Conservation (phyloP, 495 filamentous ascomycete species). For the Darksidea phi region DNA sequence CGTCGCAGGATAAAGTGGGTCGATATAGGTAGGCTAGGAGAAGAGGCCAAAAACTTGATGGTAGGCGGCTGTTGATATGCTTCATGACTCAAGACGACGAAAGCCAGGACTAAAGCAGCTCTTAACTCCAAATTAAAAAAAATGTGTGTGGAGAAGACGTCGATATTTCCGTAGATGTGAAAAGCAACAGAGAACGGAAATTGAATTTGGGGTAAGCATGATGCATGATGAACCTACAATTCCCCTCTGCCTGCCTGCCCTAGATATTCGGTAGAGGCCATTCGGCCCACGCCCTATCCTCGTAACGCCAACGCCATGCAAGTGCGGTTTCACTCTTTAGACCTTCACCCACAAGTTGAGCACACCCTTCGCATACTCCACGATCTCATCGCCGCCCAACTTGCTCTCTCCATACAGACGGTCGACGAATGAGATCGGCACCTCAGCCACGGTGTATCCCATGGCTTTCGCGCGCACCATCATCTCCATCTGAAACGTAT, state of each 20-base stretch:
- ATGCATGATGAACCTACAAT: background rate
- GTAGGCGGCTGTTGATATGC: too few relatives aligned
- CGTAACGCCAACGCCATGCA: conserved; percentile 13
- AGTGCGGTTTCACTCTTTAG: conserved; percentile 39
- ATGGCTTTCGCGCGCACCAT: conserved; percentile 91
- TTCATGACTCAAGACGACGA: too few relatives aligned
- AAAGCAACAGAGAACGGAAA: too few relatives aligned
- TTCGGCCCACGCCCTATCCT: background rate
- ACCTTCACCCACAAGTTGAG: conserved; percentile 86
- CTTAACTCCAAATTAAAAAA: too few relatives aligned
- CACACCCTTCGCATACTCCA: conserved; percentile 96
- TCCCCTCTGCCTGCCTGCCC: conserved; percentile 7
- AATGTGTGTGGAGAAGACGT: too few relatives aligned
- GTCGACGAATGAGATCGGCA: conserved; percentile 94
- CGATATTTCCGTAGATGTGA: too few relatives aligned
- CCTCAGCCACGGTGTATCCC: conserved; percentile 86
- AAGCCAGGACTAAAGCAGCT: too few relatives aligned
- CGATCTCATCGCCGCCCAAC: conserved; percentile 91
- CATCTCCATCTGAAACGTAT: conserved; percentile 99
- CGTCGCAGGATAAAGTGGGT: too few relatives aligned
- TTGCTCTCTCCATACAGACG: conserved; percentile 94
- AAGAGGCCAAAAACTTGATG: too few relatives aligned
- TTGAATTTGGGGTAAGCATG: too few relatives aligned
- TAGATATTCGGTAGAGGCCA: conserved; percentile 9
- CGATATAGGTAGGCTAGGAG: too few relatives aligned